A percentile compares a stretch with the other conserved stretches of the same genome.
phyloP scores from a whole-genome alignment of 345 rosid species.

The Lagerstroemia speciosa region DNA sequence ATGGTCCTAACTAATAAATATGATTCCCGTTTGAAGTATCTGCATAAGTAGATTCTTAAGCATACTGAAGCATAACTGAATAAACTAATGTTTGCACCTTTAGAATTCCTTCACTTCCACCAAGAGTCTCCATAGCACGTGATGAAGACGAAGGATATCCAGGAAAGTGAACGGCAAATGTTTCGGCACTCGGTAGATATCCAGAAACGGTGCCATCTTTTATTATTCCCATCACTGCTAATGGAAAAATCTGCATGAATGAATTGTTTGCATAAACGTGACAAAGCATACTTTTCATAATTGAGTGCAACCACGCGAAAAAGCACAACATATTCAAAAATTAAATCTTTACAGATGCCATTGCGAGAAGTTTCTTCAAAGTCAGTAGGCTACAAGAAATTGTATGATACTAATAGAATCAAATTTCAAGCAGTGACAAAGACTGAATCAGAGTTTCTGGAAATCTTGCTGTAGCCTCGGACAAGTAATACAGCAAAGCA shows the following conservation, averaged over 20 bases:
- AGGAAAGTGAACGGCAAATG: conserved; percentile 69
- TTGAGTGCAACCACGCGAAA: not conserved
- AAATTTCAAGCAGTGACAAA: no score
- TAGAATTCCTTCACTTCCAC: conserved; percentile 62
- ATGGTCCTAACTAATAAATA: not conserved
- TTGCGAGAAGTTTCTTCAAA: no score
- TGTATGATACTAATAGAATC: no score
- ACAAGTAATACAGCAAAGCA: no score
- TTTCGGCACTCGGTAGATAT: conserved; percentile 41
- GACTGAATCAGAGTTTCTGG: no score
- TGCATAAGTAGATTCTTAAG: not conserved
- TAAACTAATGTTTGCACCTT: conserved; percentile 22
- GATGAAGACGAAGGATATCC: conserved; percentile 73
- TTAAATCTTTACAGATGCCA: no score
- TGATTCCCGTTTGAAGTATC: not conserved
- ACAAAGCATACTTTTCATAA: not conserved
- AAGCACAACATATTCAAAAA: not conserved
- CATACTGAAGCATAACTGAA: not conserved
- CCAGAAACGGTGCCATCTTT: conserved; percentile 64
- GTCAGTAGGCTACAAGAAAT: no score
- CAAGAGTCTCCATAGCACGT: conserved; percentile 72
- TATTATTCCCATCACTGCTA: conserved; percentile 50
- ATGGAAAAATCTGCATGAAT: not conserved
- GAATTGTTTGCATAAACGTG: not conserved
- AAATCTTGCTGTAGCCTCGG: no score